These are phyloP conservation scores for Suillus ampliporus DNA, from an alignment of 768 basidiomycete genomes.

Conservation along the genomic window DNA sequence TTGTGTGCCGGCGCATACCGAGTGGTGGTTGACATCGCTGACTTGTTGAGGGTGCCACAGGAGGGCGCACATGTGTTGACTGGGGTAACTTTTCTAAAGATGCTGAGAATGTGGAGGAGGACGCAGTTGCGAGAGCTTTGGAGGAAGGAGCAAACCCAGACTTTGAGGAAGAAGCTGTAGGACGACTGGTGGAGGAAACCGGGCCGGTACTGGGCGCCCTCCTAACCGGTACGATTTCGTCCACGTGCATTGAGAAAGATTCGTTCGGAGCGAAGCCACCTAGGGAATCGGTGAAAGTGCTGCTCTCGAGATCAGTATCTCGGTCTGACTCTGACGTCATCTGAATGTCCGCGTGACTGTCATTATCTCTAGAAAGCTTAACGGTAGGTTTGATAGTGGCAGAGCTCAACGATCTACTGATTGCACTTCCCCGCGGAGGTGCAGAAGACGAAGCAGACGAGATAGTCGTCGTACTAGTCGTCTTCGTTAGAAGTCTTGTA, in stretches of 20 bases:
- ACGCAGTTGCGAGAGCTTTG: neutral
- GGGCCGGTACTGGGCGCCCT: neutral
- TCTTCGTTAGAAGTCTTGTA: neutral
- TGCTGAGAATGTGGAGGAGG: neutral
- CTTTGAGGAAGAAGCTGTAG: neutral
- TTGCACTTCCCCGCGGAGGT: neutral
- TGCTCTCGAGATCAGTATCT: neutral
- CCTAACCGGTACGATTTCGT: neutral
- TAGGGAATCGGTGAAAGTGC: neutral
- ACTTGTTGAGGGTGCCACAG: neutral
- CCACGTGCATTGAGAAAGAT: slow-evolving; percentile 1
- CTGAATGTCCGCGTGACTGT: neutral
- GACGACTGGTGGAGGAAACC: neutral
- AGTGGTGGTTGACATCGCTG: slow-evolving; percentile 25
- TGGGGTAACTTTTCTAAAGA: neutral
- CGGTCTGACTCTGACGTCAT: neutral
- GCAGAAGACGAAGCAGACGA: neutral
- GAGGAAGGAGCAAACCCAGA: neutral
- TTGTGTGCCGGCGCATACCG: slow-evolving; percentile 33
- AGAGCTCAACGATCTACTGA: neutral
- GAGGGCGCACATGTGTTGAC: neutral
- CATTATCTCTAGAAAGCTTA: neutral
- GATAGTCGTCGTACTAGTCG: neutral
- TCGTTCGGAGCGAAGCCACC: neutral
- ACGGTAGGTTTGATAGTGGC: neutral